Evolutionary conservation across 805 yeast genomes (phyloP), one percentile per base, ranked within the genome.

Genomic region (Saccharomycopsis sp.): DNA sequence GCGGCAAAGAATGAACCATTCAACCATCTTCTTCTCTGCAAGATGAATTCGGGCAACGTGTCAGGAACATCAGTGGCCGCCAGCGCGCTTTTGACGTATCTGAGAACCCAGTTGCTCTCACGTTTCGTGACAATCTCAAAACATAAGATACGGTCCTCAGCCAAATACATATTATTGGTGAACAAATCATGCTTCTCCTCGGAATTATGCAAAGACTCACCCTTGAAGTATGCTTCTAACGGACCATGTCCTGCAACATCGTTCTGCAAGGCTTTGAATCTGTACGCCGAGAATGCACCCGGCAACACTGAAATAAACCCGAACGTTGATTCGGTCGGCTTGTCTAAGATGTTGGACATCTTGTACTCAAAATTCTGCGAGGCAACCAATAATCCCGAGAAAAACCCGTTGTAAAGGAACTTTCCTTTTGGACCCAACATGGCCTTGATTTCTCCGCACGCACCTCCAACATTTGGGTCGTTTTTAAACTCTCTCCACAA

Each of bases 1-100:
- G 83, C 83, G 1, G 88, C 88, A 49, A 85, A 85, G 66, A 84
- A 84, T 1, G 87, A 83, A 52, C 88, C 88, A 67, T 84, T 84
- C 59, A 84, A 73, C 88, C 88, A 84, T 65, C 88, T 76, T 67
- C 88, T 76, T 63, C 88, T 76, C 68, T 84, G 88, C 44, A 82
- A 75, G 53, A 84, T 80, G 56, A 84, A 81, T 67, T 84, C 88
- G 3, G 84, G 81, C 57, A 84, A 72, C 3, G 75, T 75, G 53
- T 81, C 85, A 1, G 88, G 88, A 8, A 84, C 88, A 71, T 84
- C 88, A 2, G 88, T 84, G 64, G 83, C 87, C 1, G 87, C 88
- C 64, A 78, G 73, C 15, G 87, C 84, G 54, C 79, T 77, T 66
- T 82, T 82, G 66, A 84, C 83, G 67, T 84, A 84, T 23, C 86